Base-by-base conservation (phyloP, 1,139 yeast genomes). In the Suhomyces choctaworum region DNA sequence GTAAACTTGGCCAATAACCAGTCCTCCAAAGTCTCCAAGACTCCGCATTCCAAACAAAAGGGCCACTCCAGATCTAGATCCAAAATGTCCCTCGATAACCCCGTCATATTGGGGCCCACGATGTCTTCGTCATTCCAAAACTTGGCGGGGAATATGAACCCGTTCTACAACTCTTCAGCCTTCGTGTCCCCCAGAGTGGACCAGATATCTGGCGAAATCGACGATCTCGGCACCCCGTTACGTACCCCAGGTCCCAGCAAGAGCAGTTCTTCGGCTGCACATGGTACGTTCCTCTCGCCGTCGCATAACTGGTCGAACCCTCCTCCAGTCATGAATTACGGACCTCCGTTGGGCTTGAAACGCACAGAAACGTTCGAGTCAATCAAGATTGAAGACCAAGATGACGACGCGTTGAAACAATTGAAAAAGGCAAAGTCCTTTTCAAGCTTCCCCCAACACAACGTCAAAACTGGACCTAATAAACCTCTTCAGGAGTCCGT, bases 401-500 rank as follows among this genome's bases (percentile, higher is more conserved):
- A 68, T 34, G 70, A 68, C 45, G 74, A 70, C 47, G 75, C 76
- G 3, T 59, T 68, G 39, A 64, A 64, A 39, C 72, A 67, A 43
- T 48, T 70, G 36, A 59, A 60, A 29, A 60, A 67, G 45, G 73
- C 72, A 4, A 66, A 65, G 43, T 62, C 69, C 9, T 59, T 54
- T 41, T 45, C 61, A 7, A 45, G 48, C 29, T 42, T 46, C 32
- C 29, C 40, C 4, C 27, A 34, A 12, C 30, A 22, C 16, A 22
- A 12, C 12, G 8, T 13, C 7, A 29, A 22, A 19, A 17, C 6
- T 17, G n/a, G n/a, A n/a, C 12, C 20, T 2, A 34, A 34, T 8
- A 27, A 24, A 20, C 12, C 22, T 6, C 10, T 5, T 15, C 27
- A 30, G 2, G 32, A 34, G 10, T 13, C 32, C 3, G 17, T 27